phyloP scores from a whole-genome alignment of 768 basidiomycete species.

The Termitomyces sp. region DNA sequence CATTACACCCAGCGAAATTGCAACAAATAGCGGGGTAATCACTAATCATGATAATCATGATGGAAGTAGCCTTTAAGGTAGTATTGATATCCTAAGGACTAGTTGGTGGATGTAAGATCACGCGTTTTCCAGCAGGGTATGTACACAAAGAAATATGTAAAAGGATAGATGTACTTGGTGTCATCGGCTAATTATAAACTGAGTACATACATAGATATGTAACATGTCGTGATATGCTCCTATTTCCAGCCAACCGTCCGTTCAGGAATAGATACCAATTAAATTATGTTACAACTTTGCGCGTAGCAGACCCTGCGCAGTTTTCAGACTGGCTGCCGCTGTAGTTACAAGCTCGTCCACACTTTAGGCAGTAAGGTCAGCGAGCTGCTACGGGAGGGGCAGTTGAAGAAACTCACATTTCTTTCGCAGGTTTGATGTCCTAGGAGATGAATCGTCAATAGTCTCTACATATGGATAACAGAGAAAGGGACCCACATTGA shows the following conservation, averaged over 20 bases:
- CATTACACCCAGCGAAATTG: background rate
- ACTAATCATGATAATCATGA: background rate
- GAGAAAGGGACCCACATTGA: slow-evolving; percentile 40
- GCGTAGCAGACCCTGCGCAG: slow-evolving; percentile 40
- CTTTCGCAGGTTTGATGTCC: slow-evolving; percentile 83
- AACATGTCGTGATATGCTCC: background rate
- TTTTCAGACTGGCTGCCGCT: slow-evolving; percentile 56
- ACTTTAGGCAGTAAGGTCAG: slow-evolving; percentile 31
- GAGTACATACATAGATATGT: background rate
- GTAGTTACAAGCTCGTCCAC: slow-evolving; percentile 79
- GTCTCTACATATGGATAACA: background rate
- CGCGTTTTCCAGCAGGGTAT: background rate
- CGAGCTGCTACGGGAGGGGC: background rate
- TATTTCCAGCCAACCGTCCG: background rate
- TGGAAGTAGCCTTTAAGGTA: too few species aligned
- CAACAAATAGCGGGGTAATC: background rate
- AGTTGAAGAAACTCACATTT: slow-evolving; percentile 55
- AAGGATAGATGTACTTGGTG: background rate
- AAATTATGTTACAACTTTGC: slow-evolving; percentile 44
- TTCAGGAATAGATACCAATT: background rate
- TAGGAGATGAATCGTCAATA: slow-evolving; percentile 18
- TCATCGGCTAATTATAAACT: background rate
- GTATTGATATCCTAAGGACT: too few species aligned
- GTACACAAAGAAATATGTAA: background rate
- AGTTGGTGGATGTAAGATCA: too few species aligned